Base-by-base conservation (phyloP, 23 red algal species). In the Pyropia haitanensis region DNA sequence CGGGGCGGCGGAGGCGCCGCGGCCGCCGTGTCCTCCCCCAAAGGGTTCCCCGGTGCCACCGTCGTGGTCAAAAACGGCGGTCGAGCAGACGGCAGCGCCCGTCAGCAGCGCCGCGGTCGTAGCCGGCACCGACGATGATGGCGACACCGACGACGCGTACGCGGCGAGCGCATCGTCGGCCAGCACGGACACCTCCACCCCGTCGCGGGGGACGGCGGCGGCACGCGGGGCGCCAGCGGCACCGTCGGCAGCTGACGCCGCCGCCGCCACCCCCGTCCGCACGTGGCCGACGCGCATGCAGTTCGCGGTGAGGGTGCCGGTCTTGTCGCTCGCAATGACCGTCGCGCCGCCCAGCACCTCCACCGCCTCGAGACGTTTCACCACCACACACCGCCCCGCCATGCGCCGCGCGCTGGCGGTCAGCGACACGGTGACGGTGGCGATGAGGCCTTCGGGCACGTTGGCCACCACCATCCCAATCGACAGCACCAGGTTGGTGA, bases 311-410 rank as follows among this genome's bases (percentile, higher is more conserved):
- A 96, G 61, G 53, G 91, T 96, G 18, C 91, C 91, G 27, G 91
- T 96, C 61, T 96, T 96, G 53, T 96, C 91, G 9, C 77, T 73
- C 52, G 78, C 84, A 77, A 96, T 88, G 7, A 88, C 83, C 16
- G 67, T 76, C 13, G 91, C 89, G 25, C 83, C 77, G 26, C 91
- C 91, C 9, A 96, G 79, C 21, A 83, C 77, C 60, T 96, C 91
- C 14, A 89, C 78, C 14, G 83, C 83, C 46, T 78, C 73, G 50
- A 88, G 83, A 24, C 32, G 64, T 31, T 77, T 76, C 27, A 87
- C 83, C 14, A 93, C 71, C 9, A 85, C 80, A 17, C 73, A 73
- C 31, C 82, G 81, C 46, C 79, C 63, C 54, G 72, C 53, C 88
- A 93, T 93, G 20, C 88, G 65, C 50, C 69, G 61, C 33, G 79